These are phyloP conservation scores for Lepraria neglecta DNA, from an alignment of 495 filamentous ascomycete genomes.

Conservation along the genomic window DNA sequence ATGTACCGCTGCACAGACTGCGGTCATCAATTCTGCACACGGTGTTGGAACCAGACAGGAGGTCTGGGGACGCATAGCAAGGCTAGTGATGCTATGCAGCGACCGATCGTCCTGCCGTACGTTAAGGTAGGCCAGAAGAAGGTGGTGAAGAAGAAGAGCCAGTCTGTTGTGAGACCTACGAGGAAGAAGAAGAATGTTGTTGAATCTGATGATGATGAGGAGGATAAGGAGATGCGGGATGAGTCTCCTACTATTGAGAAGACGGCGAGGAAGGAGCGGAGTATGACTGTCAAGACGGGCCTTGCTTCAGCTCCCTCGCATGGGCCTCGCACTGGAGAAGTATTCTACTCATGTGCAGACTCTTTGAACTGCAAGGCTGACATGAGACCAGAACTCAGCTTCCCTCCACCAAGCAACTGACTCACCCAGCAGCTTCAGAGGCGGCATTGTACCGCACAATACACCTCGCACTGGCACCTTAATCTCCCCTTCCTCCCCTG, in stretches of 20 bases:
- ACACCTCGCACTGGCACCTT: no score
- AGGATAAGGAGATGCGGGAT: not conserved
- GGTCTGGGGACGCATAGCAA: constrained; percentile 29
- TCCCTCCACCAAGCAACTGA: no score
- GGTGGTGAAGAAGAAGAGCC: not conserved
- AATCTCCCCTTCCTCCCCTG: no score
- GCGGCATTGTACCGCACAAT: no score
- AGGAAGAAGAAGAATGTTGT: not conserved
- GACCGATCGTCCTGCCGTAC: not conserved
- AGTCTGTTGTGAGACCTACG: not conserved
- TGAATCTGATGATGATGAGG: not conserved
- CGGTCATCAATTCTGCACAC: constrained; percentile 41
- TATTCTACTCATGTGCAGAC: not conserved
- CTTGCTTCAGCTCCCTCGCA: not conserved
- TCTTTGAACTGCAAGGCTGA: no score
- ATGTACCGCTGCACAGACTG: constrained; percentile 44
- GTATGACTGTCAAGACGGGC: not conserved
- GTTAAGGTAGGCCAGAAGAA: no score
- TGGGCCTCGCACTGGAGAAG: not conserved
- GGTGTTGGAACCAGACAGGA: constrained; percentile 30
- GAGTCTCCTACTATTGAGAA: not conserved
- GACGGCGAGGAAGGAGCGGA: not conserved
- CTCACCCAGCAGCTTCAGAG: no score
- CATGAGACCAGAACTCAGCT: no score
- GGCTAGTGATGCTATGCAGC: not conserved